These are phyloP conservation scores for Cystobasidiaceae sp. DNA, from an alignment of 1,284 basidiomycete genomes.

Conservation along the genomic window DNA sequence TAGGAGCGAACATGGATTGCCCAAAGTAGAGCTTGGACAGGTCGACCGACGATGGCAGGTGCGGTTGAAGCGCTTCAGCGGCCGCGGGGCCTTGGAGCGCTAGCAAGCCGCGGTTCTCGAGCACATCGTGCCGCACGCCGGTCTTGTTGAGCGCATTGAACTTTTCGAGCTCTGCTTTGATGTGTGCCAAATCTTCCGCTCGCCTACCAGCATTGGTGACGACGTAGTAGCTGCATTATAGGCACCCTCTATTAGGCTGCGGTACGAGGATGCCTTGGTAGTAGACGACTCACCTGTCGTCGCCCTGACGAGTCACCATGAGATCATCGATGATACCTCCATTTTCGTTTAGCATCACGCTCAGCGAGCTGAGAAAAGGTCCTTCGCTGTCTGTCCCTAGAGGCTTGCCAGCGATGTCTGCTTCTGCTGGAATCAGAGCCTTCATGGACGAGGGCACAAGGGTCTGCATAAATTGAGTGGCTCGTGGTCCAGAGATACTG, in stretches of 20 bases:
- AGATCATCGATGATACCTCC: constrained; percentile 96
- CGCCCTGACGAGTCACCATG: constrained; percentile 49
- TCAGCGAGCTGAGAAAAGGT: constrained; percentile 62
- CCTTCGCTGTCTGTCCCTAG: constrained; percentile 40
- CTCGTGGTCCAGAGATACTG: constrained; percentile 46
- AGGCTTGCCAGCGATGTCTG: background rate
- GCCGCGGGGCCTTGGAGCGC: constrained; percentile 83
- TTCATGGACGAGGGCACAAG: constrained; percentile 66
- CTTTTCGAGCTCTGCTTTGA: constrained; percentile 60
- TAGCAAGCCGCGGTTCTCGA: constrained; percentile 81
- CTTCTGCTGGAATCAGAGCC: background rate
- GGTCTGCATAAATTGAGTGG: constrained; percentile 46
- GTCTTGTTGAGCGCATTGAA: constrained; percentile 64
- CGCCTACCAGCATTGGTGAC: constrained; percentile 93
- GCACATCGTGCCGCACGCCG: constrained; percentile 69
- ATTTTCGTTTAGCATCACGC: constrained; percentile 76
- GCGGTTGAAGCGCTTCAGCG: constrained; percentile 22
- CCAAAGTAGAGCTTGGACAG: constrained; percentile 71
- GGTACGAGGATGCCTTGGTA: too few species aligned
- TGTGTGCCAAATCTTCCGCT: constrained; percentile 73
- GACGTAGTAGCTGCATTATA: constrained; percentile 83
- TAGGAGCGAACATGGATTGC: constrained; percentile 65
- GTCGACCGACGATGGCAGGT: constrained; percentile 53
- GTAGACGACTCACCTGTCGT: constrained; percentile 44
- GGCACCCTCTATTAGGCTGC: too few species aligned